Base-by-base conservation (phyloP, 805 yeast species). In the Candida wancherniae region DNA sequence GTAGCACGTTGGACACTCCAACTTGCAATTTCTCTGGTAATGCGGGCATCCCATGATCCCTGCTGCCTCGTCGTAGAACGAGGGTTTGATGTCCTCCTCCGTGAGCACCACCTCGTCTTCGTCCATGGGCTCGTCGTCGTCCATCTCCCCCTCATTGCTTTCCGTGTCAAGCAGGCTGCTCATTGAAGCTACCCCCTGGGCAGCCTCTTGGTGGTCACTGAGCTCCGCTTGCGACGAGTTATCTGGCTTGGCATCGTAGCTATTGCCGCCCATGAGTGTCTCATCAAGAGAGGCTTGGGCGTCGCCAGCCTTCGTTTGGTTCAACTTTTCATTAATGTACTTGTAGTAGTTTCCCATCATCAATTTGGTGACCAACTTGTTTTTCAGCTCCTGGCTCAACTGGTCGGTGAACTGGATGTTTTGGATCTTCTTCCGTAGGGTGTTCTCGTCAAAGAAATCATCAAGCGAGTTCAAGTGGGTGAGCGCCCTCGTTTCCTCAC, bases 11-110 rank as follows among this genome's bases (percentile, higher is more conserved):
- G 81, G 69, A 51, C 97, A 88, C 48, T 84, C 92, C 29, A 84
- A 56, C 52, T 87, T 86, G 59, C 95, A 86, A 38, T 80, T 79
- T 19, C 94, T 62, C 48, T 77, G 82, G 57, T 88, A 88, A 57
- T 88, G 97, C 13, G 60, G 61, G 52, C 97, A 88, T 3, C 97
- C 97, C 17, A 80, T 52, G 2, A 73, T 59, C 2, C 61, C 29
- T n/a, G 47, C 61, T 9, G 57, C 58, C 18, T 55, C 47, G 42
- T 69, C 67, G 44, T 67, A 64, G 45, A 63, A 80, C 0, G 76
- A 57, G 1, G 79, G 73, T 14, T 45, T 34, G 24, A 54, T 61
- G 44, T 80, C 86, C 11, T 51, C 47, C 6, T 64, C 70, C 0
- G 71, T 61, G 1, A 77, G 54, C 3, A 64, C 50, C 2, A 75